phyloP scores from a whole-genome alignment of 164 flowering plant species.

The Macadamia tetraphylla region DNA sequence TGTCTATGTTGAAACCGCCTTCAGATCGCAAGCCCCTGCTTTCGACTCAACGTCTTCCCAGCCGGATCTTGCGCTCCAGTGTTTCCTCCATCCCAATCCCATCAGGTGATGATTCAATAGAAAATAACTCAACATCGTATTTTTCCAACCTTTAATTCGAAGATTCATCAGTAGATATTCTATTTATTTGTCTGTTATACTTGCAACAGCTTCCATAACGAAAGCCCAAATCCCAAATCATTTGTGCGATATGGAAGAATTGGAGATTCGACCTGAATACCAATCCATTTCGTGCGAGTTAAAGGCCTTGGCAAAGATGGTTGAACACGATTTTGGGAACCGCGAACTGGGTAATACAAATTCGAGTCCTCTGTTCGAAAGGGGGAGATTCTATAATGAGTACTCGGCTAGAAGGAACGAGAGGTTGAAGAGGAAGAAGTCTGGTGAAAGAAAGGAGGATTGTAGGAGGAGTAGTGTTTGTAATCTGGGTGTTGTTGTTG shows the following conservation, averaged over 20 bases:
- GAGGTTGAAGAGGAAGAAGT: too few species aligned
- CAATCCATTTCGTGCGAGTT: slow-evolving; percentile 54
- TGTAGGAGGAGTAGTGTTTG: too few species aligned
- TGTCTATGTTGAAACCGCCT: slow-evolving; percentile 41
- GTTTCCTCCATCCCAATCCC: slow-evolving; percentile 34
- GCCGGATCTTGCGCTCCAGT: slow-evolving; percentile 43
- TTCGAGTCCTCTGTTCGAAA: too few species aligned
- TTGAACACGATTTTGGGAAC: slow-evolving; percentile 39
- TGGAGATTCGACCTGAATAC: slow-evolving; percentile 47
- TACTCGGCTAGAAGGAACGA: too few species aligned
- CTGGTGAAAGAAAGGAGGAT: too few species aligned
- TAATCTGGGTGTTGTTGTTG: too few species aligned
- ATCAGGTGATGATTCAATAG: slow-evolving; percentile 33
- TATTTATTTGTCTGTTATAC: neutral
- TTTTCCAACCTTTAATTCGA: neutral
- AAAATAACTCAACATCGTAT: neutral
- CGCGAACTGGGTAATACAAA: slow-evolving; percentile 3
- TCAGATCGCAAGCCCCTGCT: slow-evolving; percentile 62
- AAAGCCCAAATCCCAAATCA: slow-evolving; percentile 35
- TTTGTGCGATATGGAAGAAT: slow-evolving; percentile 18
- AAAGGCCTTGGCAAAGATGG: slow-evolving; percentile 59
- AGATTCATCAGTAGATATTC: neutral
- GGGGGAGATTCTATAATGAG: too few species aligned
- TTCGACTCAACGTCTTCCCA: slow-evolving; percentile 44
- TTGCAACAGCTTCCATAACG: slow-evolving; percentile 17